Percentiles rank a stretch among this genome's conserved stretches.
Conservation (phyloP, 768 basidiomycete genomes). For the Chalciporus piperatus region DNA sequence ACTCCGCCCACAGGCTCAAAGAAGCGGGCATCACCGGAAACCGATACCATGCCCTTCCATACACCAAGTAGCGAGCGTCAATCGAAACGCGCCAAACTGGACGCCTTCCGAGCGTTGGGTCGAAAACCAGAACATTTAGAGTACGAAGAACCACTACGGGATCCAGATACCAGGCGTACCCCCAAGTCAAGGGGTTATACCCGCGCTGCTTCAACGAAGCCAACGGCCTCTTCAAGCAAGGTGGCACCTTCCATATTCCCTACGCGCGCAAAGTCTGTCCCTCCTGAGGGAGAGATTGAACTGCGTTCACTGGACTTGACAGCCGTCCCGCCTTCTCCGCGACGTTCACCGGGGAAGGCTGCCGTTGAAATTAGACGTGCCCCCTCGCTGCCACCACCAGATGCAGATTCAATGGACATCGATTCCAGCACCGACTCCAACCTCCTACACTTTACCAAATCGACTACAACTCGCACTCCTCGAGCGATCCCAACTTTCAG, state of each 20-base stretch:
- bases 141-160: constrained; percentile 20
- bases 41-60: constrained; percentile 8
- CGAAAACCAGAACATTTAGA: constrained; percentile 13
- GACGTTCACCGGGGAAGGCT: constrained; percentile 22
- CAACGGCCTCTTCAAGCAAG: constrained; percentile 16
- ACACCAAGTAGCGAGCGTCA: constrained; percentile 13
- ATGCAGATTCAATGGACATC: constrained; percentile 24
- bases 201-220: constrained; percentile 25
- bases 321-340: constrained; percentile 24
- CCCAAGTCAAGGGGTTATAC: constrained; percentile 1
- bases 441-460: constrained; percentile 24
- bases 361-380: constrained; percentile 25
- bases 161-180: constrained; percentile 7
- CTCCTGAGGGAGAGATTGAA: constrained; percentile 14
- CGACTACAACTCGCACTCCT: constrained; percentile 5
- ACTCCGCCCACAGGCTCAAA: constrained; percentile 15
- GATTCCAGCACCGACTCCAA: constrained; percentile 15
- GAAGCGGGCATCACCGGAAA: constrained; percentile 32
- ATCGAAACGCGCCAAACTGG: constrained; percentile 28
- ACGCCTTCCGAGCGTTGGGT: constrained; percentile 12
- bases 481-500: constrained; percentile 10
- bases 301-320: constrained; percentile 21
- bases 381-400: constrained; percentile 20
- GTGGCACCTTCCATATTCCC: constrained; percentile 9
- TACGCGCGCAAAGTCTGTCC: constrained; percentile 30